Evolutionary conservation across 768 basidiomycete genomes (phyloP).

Genomic region (Nidularia sp.): DNA sequence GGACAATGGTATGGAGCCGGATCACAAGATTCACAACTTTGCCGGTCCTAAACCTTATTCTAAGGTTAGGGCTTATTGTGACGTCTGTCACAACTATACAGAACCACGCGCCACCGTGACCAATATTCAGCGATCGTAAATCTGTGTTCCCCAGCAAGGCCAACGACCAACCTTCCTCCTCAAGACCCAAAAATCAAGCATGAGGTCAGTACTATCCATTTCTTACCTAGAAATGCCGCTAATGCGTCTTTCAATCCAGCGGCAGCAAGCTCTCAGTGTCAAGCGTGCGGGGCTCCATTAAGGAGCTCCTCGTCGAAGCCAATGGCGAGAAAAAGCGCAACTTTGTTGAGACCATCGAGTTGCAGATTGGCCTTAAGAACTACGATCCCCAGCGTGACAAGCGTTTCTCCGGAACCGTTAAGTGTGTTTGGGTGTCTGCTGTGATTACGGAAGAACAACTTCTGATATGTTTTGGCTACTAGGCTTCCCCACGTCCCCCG

Average conservation of each 20-base stretch:
- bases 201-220: slow-evolving; percentile 14
- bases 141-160: background rate
- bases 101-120: slow-evolving; percentile 11
- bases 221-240: background rate
- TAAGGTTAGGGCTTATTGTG: background rate
- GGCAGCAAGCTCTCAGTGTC: slow-evolving; percentile 93
- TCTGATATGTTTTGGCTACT: background rate
- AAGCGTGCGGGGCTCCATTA: slow-evolving; percentile 99
- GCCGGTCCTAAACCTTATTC: background rate
- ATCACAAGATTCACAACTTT: background rate
- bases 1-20: no score
- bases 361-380: slow-evolving; percentile 97
- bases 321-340: slow-evolving; percentile 89
- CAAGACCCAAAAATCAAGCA: slow-evolving; percentile 17
- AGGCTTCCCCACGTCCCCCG: slow-evolving; percentile 97
- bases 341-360: slow-evolving; percentile 94
- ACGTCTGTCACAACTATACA: slow-evolving; percentile 20
- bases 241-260: slow-evolving; percentile 10
- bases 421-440: slow-evolving; percentile 41
- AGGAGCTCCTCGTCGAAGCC: slow-evolving; percentile 81
- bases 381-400: slow-evolving; percentile 99
- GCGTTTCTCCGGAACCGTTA: slow-evolving; percentile 99
- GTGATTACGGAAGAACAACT: no score
- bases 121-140: slow-evolving; percentile 5
- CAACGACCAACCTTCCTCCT: slow-evolving; percentile 9